A percentile compares a stretch with the other conserved stretches of the same genome.
phyloP scores from a whole-genome alignment of 1,284 basidiomycete genomes.

The Cutaneotrichosporon arboriforme region DNA sequence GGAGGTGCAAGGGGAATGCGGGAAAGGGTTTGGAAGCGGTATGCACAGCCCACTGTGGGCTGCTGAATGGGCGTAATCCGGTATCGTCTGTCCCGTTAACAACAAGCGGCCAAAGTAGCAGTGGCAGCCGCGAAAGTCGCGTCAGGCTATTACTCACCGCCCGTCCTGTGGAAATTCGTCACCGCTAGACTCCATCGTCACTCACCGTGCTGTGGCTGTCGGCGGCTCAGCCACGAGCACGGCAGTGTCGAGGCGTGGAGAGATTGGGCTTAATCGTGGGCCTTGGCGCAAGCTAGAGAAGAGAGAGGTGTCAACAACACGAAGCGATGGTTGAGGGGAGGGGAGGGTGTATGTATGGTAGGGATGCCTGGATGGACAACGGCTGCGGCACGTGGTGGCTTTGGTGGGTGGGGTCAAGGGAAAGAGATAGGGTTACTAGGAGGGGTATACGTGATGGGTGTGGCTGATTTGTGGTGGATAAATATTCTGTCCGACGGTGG shows the following conservation, averaged over 20 bases:
- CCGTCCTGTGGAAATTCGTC: neutral
- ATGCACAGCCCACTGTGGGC: constrained; percentile 71
- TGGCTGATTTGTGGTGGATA: too few species aligned
- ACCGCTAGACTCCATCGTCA: constrained; percentile 1
- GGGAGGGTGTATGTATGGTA: too few species aligned
- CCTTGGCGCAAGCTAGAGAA: too few species aligned
- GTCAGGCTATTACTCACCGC: too few species aligned
- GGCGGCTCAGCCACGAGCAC: constrained; percentile 9
- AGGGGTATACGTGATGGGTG: too few species aligned
- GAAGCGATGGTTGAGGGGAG: too few species aligned
- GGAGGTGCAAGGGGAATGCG: constrained; percentile 77
- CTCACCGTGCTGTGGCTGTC: constrained; percentile 6
- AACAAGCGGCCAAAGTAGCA: neutral
- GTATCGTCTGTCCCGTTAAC: constrained; percentile 25
- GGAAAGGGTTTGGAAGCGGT: constrained; percentile 62
- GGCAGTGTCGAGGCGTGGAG: constrained; percentile 1
- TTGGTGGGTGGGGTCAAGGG: too few species aligned
- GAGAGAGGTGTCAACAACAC: too few species aligned
- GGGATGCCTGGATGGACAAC: too few species aligned
- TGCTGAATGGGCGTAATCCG: constrained; percentile 58
- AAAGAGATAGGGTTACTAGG: too few species aligned
- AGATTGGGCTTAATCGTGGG: neutral
- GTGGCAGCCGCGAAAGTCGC: neutral
- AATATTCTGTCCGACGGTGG: too few species aligned
- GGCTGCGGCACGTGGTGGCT: too few species aligned